These are phyloP conservation scores for Peniophora sp. DNA, from an alignment of 1,284 basidiomycete genomes.

Conservation along the genomic window DNA sequence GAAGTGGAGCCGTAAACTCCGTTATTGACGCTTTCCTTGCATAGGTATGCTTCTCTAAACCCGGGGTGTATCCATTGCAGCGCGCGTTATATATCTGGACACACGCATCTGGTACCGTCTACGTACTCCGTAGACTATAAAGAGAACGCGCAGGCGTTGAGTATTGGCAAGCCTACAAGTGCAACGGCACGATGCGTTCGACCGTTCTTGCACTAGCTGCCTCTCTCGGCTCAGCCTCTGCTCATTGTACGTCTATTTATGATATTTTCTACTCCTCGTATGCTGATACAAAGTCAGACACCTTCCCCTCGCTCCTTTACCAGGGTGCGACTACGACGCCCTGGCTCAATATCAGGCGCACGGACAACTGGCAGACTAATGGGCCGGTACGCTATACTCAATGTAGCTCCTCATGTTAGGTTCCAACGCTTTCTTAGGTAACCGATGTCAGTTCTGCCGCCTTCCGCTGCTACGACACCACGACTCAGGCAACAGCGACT, in stretches of 20 bases:
- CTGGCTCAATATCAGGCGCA: slow-evolving; percentile 34
- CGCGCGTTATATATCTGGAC: too few relatives aligned
- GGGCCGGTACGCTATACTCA: slow-evolving; percentile 21
- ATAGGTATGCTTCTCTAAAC: too few relatives aligned
- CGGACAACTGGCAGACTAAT: slow-evolving; percentile 36
- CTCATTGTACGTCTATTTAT: not conserved
- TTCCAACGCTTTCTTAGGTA: slow-evolving; percentile 10
- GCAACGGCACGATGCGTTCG: not conserved
- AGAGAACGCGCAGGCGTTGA: too few relatives aligned
- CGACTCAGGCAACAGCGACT: slow-evolving; percentile 21
- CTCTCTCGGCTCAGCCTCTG: not conserved
- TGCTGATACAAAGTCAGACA: slow-evolving; percentile 21
- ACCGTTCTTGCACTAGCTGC: not conserved
- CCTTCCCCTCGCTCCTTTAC: slow-evolving; percentile 31
- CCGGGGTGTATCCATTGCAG: too few relatives aligned
- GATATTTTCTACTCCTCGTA: not conserved
- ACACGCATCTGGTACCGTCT: too few relatives aligned
- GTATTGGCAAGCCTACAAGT: too few relatives aligned
- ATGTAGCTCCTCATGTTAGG: not conserved
- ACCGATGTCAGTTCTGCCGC: slow-evolving; percentile 24
- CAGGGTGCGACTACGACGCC: slow-evolving; percentile 26
- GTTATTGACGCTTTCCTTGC: too few relatives aligned
- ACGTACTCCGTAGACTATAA: too few relatives aligned
- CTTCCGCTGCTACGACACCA: slow-evolving; percentile 32
- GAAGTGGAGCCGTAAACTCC: too few relatives aligned